Conservation (phyloP, 2,329 filamentous ascomycete species). For the Monascus ruber region DNA sequence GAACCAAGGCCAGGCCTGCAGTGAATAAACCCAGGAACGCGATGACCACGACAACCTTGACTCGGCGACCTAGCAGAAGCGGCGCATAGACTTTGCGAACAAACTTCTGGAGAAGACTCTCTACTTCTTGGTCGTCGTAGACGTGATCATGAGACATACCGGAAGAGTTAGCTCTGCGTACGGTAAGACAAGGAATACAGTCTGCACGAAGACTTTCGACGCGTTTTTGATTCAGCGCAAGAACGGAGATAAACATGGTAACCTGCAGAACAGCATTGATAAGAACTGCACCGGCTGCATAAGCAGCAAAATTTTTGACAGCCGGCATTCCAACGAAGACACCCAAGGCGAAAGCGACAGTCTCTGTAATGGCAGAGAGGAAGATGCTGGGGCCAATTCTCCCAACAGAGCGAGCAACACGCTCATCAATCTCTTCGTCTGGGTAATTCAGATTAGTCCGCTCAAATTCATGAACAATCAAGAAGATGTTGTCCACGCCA, state of each 20-base stretch:
- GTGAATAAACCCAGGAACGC: slow-evolving; percentile 82
- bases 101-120: slow-evolving; percentile 72
- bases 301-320: slow-evolving; percentile 92
- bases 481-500: slow-evolving; percentile 96
- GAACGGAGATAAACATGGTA: slow-evolving; percentile 89
- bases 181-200: slow-evolving; percentile 78
- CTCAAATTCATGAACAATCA: slow-evolving; percentile 97
- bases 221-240: slow-evolving; percentile 80
- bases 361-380: slow-evolving; percentile 89
- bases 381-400: slow-evolving; percentile 95
- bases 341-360: slow-evolving; percentile 81
- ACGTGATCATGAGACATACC: slow-evolving; percentile 53
- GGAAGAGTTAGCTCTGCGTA: slow-evolving; percentile 61
- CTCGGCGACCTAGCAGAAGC: slow-evolving; percentile 63
- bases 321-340: slow-evolving; percentile 96
- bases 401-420: slow-evolving; percentile 78
- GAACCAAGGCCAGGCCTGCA: slow-evolving; percentile 71
- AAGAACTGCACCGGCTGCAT: slow-evolving; percentile 89
- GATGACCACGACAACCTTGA: slow-evolving; percentile 64
- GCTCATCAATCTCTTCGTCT: slow-evolving; percentile 74
- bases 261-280: slow-evolving; percentile 96
- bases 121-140: slow-evolving; percentile 63
- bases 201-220: slow-evolving; percentile 84
- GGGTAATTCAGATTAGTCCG: slow-evolving; percentile 85
- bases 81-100: slow-evolving; percentile 88